Evolutionary conservation across 2,329 filamentous ascomycete species (phyloP).

Genomic region (Rhytidhysteron rufulum): DNA sequence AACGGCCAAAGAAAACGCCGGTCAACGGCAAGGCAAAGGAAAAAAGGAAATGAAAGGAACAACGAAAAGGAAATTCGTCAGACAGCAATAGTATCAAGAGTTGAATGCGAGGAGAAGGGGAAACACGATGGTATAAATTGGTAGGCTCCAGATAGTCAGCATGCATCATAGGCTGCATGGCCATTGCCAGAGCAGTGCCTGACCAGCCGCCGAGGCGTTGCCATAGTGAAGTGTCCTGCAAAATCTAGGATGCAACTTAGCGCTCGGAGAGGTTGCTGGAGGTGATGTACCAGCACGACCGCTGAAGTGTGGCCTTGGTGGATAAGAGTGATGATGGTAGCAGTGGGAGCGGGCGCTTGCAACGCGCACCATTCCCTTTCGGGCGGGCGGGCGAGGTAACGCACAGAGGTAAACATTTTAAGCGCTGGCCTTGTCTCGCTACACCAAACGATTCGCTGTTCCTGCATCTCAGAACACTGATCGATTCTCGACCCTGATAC

Average conservation of each 20-base stretch:
- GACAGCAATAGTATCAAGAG: conserved; percentile 31
- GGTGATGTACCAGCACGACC: conserved; percentile 21
- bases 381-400: no score
- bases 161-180: conserved; percentile 23
- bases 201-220: conserved; percentile 35
- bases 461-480: not conserved
- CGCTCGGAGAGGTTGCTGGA: conserved; percentile 23
- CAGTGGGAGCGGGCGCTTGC: not conserved
- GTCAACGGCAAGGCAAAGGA: conserved; percentile 26
- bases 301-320: conserved; percentile 21
- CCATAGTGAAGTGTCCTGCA: conserved; percentile 18
- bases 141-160: conserved; percentile 33
- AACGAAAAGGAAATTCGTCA: conserved; percentile 35
- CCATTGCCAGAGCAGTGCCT: conserved; percentile 26
- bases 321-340: not conserved
- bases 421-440: not conserved
- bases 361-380: not conserved
- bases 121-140: conserved; percentile 15
- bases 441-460: not conserved
- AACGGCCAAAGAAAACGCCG: conserved; percentile 23
- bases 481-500: not conserved
- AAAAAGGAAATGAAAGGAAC: conserved; percentile 12
- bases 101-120: conserved; percentile 22
- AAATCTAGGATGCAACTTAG: conserved; percentile 28
- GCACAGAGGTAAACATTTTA: no score